Conservation (phyloP, 192 early-diverging fungal species). For the Funneliformis mosseae region DNA sequence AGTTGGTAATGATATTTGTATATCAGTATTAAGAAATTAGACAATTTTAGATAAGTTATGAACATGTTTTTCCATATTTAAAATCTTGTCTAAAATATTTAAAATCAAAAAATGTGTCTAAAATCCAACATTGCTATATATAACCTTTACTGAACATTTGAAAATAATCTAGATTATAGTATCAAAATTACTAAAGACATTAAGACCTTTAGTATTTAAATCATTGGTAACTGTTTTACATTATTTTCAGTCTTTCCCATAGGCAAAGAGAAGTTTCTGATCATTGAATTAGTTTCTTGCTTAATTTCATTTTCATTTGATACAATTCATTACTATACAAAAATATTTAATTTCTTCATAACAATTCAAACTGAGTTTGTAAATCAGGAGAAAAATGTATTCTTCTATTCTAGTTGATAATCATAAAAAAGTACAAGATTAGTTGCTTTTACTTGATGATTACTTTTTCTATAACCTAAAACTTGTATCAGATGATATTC, state of each 20-base stretch:
- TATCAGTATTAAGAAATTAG: no score
- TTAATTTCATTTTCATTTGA: constrained; percentile 29
- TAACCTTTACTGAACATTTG: constrained; percentile 6
- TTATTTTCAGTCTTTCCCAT: constrained; percentile 8
- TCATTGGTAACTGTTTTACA: constrained; percentile 8
- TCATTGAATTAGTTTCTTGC: constrained; percentile 10
- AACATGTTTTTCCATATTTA: no score
- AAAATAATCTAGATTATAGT: constrained; percentile 13
- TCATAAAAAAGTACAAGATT: neutral
- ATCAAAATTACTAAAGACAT: constrained; percentile 9
- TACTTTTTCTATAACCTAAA: neutral
- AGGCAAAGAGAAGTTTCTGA: constrained; percentile 9
- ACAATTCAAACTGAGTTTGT: constrained; percentile 10
- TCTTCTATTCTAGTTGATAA: neutral
- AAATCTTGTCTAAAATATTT: no score
- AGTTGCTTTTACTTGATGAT: constrained; percentile 1
- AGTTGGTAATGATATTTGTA: constrained; percentile 32
- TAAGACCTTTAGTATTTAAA: constrained; percentile 3
- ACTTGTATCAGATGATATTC: neutral
- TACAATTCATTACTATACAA: neutral
- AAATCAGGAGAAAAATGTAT: constrained; percentile 22
- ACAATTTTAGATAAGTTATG: no score
- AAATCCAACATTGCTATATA: no score
- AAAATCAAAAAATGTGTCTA: no score
- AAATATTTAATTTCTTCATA: constrained; percentile 26